Percentiles rank a stretch among this genome's conserved stretches.
Evolutionary conservation across 2,329 filamentous ascomycete species (phyloP).

Genomic region (Pseudogymnoascus sp.): DNA sequence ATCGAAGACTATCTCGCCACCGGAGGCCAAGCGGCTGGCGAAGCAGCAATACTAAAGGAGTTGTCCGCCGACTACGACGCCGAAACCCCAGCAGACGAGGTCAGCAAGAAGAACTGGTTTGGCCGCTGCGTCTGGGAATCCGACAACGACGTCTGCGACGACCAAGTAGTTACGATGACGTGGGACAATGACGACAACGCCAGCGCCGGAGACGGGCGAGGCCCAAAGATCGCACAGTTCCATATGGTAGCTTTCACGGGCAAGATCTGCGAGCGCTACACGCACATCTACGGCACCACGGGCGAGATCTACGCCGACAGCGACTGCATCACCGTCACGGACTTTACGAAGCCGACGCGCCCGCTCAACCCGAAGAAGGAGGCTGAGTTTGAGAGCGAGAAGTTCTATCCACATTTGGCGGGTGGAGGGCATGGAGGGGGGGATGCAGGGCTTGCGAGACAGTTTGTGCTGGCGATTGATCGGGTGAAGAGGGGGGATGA

Average conservation of each 20-base stretch:
- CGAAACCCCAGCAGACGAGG: constrained; percentile 38
- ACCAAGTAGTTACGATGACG: constrained; percentile 78
- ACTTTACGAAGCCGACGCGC: constrained; percentile 50
- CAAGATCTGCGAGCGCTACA: constrained; percentile 77
- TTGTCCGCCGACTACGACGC: constrained; percentile 46
- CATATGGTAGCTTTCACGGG: constrained; percentile 93
- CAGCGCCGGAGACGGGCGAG: constrained; percentile 30
- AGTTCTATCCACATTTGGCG: constrained; percentile 53
- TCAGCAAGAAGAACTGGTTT: constrained; percentile 62
- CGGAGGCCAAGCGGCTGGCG: constrained; percentile 40
- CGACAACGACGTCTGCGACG: constrained; percentile 90
- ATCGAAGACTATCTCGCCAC: constrained; percentile 65
- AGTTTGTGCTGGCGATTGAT: constrained; percentile 77
- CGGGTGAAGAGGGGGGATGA: constrained; percentile 65
- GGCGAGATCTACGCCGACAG: constrained; percentile 87
- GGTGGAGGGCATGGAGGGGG: constrained; percentile 66
- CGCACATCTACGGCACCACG: constrained; percentile 74
- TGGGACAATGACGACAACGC: constrained; percentile 64
- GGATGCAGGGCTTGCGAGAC: constrained; percentile 68
- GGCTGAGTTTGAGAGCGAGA: constrained; percentile 30
- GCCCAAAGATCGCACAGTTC: constrained; percentile 77
- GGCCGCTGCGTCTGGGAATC: constrained; percentile 92
- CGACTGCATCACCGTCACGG: constrained; percentile 63
- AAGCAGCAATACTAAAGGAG: constrained; percentile 31
- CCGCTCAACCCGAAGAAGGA: constrained; percentile 15